Evolutionary conservation across 495 filamentous ascomycete genomes (phyloP).

Genomic region (Hyaloscypha variabilis): DNA sequence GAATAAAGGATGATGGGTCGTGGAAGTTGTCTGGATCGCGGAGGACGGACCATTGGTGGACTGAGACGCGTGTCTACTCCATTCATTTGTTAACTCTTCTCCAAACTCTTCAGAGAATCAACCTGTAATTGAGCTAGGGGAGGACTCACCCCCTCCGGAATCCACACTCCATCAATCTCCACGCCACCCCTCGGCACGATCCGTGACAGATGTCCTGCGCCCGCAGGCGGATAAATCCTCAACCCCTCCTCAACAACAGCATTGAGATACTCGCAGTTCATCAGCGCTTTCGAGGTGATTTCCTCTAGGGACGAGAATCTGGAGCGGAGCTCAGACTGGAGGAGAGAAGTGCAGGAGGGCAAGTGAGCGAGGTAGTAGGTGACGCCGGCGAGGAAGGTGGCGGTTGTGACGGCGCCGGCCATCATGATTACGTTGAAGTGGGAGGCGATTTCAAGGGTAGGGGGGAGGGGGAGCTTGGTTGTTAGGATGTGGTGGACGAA

Average conservation of each 20-base stretch:
- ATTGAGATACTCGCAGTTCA: constrained; percentile 53
- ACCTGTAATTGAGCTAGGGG: no score
- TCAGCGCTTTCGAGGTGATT: constrained; percentile 39
- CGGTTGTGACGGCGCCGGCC: constrained; percentile 61
- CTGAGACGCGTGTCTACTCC: constrained; percentile 24
- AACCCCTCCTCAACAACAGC: constrained; percentile 62
- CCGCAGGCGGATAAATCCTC: constrained; percentile 59
- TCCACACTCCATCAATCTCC: constrained; percentile 22
- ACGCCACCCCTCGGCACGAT: constrained; percentile 32
- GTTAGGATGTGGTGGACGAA: constrained; percentile 32
- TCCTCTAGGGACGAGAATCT: constrained; percentile 50
- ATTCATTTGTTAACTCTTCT: no score
- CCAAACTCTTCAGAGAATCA: no score
- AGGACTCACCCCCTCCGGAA: constrained; percentile 26
- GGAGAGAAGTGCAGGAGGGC: constrained; percentile 33
- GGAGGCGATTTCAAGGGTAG: constrained; percentile 34
- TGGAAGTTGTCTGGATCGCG: constrained; percentile 37
- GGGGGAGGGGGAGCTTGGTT: constrained; percentile 9
- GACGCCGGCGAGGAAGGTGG: constrained; percentile 53
- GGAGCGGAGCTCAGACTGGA: constrained; percentile 46
- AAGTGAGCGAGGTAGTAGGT: constrained; percentile 49
- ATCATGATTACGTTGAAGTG: constrained; percentile 41
- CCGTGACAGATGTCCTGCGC: constrained; percentile 49
- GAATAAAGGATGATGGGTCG: constrained; percentile 41
- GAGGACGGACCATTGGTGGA: constrained; percentile 17